Base-by-base conservation (phyloP, 2,329 filamentous ascomycete species). In the Leptographium galeiforme region DNA sequence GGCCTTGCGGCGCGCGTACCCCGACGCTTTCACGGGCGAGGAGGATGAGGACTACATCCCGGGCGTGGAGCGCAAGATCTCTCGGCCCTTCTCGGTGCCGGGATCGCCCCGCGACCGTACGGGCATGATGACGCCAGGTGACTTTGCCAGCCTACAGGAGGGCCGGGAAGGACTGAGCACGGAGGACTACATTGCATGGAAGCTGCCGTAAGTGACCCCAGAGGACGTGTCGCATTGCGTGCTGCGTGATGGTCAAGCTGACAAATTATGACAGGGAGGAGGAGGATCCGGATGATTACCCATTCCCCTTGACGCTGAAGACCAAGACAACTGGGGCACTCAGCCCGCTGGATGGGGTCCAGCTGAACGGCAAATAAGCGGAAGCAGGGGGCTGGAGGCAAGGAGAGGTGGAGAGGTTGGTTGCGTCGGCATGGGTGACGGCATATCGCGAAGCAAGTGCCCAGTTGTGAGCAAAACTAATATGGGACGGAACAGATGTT, bases 101-200 rank as follows among this genome's bases (percentile, higher is more conserved):
- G 93, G 93, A 10, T 95, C 89, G 18, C 93, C 93, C 11, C 79
- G 90, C 57, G 90, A 95, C 66, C 81, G 89, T 38, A 85, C 85
- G 45, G 93, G 93, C 52, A 95, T 96, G 89, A 97, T 98, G 93
- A 98, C 93, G 1, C 93, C 93, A 8, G 93, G 93, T 48, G 93
- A 98, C 68, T 97, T 97, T 75, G 93, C 89, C 33, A 95, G 89
- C 61, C 74, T 98, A 53, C 93, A 97, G 70, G 93, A 98, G 70
- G 89, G 89, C 46, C 85, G 85, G 45, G 93, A 98, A 68, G 90
- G 91, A 1, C 72, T 98, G 61, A 93, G 78, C 71, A 97, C 93
- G 0, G 93, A 98, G 70, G 93, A 98, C 66, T 97, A 98, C 68
- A 89, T 97, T 63, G 87, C 91, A 36, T 98, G 93, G 93, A 95